These are phyloP conservation scores for Flueggea neowawraea DNA, from an alignment of 441 rosid genomes.

Conservation along the genomic window DNA sequence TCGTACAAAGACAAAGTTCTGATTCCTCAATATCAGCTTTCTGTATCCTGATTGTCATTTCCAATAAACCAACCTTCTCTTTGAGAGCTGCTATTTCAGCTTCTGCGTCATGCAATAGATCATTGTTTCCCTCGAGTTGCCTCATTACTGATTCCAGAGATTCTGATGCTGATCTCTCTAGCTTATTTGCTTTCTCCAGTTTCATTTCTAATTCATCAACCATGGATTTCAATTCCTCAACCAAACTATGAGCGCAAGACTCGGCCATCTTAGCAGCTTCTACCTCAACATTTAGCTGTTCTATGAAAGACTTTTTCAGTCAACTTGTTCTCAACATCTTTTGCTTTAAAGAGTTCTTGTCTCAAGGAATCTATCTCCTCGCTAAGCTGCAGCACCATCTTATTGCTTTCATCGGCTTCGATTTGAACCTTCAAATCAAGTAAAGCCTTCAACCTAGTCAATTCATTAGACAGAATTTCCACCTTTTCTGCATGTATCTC, in stretches of 20 bases:
- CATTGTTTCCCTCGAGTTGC: conserved; percentile 66
- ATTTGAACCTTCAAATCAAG: conserved; percentile 63
- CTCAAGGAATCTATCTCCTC: conserved; percentile 52
- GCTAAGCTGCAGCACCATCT: conserved; percentile 42
- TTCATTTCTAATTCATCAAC: conserved; percentile 60
- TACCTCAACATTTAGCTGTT: conserved; percentile 72
- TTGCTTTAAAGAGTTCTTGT: conserved; percentile 53
- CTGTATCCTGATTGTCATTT: conserved; percentile 60
- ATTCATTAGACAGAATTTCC: conserved; percentile 67
- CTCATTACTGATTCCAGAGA: conserved; percentile 70
- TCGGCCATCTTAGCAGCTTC: conserved; percentile 89
- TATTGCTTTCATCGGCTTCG: conserved; percentile 46
- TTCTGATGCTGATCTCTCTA: conserved; percentile 72
- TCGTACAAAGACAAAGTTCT: conserved; percentile 27
- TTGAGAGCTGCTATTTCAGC: conserved; percentile 51
- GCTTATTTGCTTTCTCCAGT: conserved; percentile 51
- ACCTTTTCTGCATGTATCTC: conserved; percentile 80
- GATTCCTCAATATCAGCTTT: conserved; percentile 65
- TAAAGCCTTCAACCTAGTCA: conserved; percentile 54
- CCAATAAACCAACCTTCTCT: conserved; percentile 68
- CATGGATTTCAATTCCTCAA: conserved; percentile 57
- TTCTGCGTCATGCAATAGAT: conserved; percentile 58
- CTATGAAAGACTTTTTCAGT: conserved; percentile 47
- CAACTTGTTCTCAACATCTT: conserved; percentile 43
- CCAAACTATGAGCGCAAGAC: conserved; percentile 63